Base-by-base conservation (phyloP, 1,139 yeast species). In the Candida albicans region DNA sequence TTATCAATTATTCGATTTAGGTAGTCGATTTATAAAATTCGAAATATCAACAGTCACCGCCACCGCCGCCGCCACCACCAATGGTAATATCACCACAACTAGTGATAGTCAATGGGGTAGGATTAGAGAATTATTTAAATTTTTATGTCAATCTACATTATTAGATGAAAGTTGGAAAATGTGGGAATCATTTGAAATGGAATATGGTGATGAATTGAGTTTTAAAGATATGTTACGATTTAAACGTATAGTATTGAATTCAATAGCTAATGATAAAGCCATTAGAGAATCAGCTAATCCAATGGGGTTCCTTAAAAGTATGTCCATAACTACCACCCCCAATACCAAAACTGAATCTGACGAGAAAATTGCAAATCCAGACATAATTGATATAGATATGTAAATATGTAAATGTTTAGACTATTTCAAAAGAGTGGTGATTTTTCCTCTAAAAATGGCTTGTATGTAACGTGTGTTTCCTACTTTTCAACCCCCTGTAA, bases 111-210 rank as follows among this genome's bases (percentile, higher is more conserved):
- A 85, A 51, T 62, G 65, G 28, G 65, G 62, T 5, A 66, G 96
- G 43, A 90, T 81, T 0, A 70, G 97, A 43, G 80, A 77, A 10
- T 59, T 90, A 7, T 76, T 77, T 52, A 69, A 68, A 42, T 76
- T 68, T 50, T 41, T 65, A 26, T 50, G 56, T 2, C 55, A 56
- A 36, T 63, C 67, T 0, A 42, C 48, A 18, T 43, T 51, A 15
- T 52, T 45, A 22, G 56, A 61, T 51, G 61, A 59, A 4, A 59
- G 77, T 8, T 85, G 91, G 91, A 62, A 64, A 1, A 62, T 65
- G 35, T 90, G 96, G 96, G 85, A 83, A 46, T 62, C 68, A 10
- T 88, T 89, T 61, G 97, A 90, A 57, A 60, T 87, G 33, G 70
- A 77, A 14, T 56, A 79, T 58, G 97, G 97, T 2, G 69, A 77